Evolutionary conservation across 768 basidiomycete genomes (phyloP), one percentile per base, ranked within the genome.

Genomic region (Phaffia tasmanica): DNA sequence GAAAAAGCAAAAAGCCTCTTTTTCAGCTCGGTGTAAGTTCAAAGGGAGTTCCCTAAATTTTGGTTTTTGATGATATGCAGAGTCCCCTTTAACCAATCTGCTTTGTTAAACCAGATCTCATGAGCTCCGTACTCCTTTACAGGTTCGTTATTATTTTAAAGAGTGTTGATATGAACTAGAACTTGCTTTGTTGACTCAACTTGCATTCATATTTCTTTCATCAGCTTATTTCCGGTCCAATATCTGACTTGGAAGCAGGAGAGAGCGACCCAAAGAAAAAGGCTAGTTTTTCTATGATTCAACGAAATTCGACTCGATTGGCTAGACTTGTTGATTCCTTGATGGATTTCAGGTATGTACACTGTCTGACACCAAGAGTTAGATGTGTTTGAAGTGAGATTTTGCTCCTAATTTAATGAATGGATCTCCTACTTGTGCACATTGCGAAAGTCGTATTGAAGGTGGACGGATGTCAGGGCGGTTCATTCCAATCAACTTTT

Each of bases 291-390:
- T 54, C 63, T 74, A 46, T 73, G 30, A 69, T 72, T 1, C 62
- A 64, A 9, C 70, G 77, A 16, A 79, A 78, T 68, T 73, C 76
- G 23, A 72, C 73, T 23, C 69, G 78, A 27, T 67, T 79, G 3
- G 65, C 71, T 5, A 73, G 78, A 16, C 70, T 79, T 8, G 76
- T 79, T 35, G 75, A 76, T 47, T 73, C 76, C 16, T 64, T 79
- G 19, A 76, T 79, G 77, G 78, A 79, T 69, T 78, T 79, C 68
- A 76, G 35, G 35, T 42, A 42, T 11, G 35, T 42, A 4, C 11
- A 5, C 11, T 42, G 35, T 42, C 35, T 5, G 11, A 42, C 35
- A 11, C 11, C 35, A 42, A 11, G 35, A 42, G 11, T 5, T 42
- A 42, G 72, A n/a, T 72, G 75, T 23, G 63, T 79, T 4, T 76